These are phyloP conservation scores for Selaginella tamariscina DNA, from an alignment of 75 land plant genomes.

Conservation along the genomic window DNA sequence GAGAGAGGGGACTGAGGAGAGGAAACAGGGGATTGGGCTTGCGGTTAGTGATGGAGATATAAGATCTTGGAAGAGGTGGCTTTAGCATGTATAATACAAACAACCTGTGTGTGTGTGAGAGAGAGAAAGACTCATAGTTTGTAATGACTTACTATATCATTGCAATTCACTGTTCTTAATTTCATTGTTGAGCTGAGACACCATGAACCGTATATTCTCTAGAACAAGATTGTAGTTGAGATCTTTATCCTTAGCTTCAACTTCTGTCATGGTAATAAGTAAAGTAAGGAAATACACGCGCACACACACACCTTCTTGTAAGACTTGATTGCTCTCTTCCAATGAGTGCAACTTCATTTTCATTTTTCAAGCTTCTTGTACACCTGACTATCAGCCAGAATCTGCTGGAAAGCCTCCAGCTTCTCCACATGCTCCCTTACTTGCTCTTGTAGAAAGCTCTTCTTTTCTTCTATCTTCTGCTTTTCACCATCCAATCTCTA, in stretches of 20 bases:
- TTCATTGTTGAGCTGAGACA: slow-evolving; percentile 20
- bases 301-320: slow-evolving; percentile 23
- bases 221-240: slow-evolving; percentile 24
- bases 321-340: slow-evolving; percentile 11
- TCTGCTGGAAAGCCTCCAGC: slow-evolving; percentile 9
- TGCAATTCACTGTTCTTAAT: slow-evolving; percentile 12
- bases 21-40: slow-evolving; percentile 26
- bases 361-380: slow-evolving; percentile 18
- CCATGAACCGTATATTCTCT: slow-evolving; percentile 24
- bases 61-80: slow-evolving; percentile 26
- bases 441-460: slow-evolving; percentile 14
- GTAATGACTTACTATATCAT: no score
- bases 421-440: slow-evolving; percentile 17
- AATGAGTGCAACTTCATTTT: slow-evolving; percentile 13
- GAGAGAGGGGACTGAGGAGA: slow-evolving; percentile 16
- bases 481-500: slow-evolving; percentile 23
- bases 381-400: slow-evolving; percentile 13
- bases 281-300: not conserved
- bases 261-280: slow-evolving; percentile 12
- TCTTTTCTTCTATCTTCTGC: slow-evolving; percentile 15
- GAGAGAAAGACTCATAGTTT: no score
- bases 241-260: slow-evolving; percentile 21
- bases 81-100: no score
- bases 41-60: slow-evolving; percentile 33
- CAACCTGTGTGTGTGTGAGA: no score